Base-by-base conservation (phyloP, 2,329 filamentous ascomycete genomes). In the Colletotrichum sp. region DNA sequence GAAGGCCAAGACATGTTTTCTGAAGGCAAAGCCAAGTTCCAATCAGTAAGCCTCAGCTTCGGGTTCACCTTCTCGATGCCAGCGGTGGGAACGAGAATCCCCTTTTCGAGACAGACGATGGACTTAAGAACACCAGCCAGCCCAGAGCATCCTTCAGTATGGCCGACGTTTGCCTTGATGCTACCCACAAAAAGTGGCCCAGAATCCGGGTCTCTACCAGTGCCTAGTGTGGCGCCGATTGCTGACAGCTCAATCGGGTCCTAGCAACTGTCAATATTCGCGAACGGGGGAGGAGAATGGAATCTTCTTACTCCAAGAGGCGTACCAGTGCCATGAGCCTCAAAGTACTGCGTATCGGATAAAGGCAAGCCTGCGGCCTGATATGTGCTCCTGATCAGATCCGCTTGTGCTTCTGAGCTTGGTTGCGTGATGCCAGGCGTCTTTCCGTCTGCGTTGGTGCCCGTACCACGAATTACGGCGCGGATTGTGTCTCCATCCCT, bases 241-340 rank as follows among this genome's bases (percentile, higher is more conserved):
- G 87, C 89, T 12, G 81, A 82, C 0, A 87, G 87, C 74, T 92
- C 90, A 22, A 88, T 86, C 0, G 89, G 89, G 75, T 92, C 90
- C 6, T 90, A 90, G 2, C 87, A 86, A 32, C 83, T 83, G 28
- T 90, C 91, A 16, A 89, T 89, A 27, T 16, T 43, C 13, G 12
- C n/a, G 7, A 52, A 27, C 0, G 4, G 4, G 16, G 4, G 0
- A 39, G 12, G 32, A 43, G 2, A 25, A 2, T 2, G 4, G 30
- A 2, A 5, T 13, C 30, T 62, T 25, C 70, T 27, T 66, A 74
- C 66, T 4, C 72, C 72, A 1, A 71, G 2, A 18, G 67, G 36
- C 3, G 72, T 74, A 1, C 72, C 72, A 0, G 90, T 91, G 9
- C 89, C 90, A 8, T 90, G 88, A 8, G 85, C 85, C 76, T 90